Evolutionary conservation across 192 early-diverging fungal genomes (phyloP).

Genomic region (Coemansia sp.): DNA sequence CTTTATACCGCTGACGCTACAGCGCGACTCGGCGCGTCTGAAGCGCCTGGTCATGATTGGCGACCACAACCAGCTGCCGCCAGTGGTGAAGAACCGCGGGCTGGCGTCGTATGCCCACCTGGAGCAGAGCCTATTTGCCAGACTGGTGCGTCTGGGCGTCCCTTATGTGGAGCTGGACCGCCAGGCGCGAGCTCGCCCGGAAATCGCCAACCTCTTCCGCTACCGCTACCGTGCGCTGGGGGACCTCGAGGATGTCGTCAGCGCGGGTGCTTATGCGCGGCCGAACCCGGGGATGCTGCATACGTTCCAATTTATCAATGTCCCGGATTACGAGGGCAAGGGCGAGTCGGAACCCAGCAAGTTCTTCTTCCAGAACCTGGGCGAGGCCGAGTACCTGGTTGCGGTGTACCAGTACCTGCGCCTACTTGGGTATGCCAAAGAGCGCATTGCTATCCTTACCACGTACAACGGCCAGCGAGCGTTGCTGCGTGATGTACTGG

Average conservation of each 20-base stretch:
- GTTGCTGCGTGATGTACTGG: constrained; percentile 84
- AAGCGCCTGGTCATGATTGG: constrained; percentile 93
- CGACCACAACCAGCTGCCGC: constrained; percentile 96
- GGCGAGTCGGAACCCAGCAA: constrained; percentile 86
- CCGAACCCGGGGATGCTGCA: constrained; percentile 83
- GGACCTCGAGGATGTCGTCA: constrained; percentile 54
- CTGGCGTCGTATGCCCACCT: constrained; percentile 84
- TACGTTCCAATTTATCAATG: constrained; percentile 88
- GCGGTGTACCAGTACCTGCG: constrained; percentile 96
- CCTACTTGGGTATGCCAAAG: constrained; percentile 82
- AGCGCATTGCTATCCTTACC: constrained; percentile 88
- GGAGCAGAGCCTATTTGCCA: constrained; percentile 92
- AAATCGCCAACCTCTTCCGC: constrained; percentile 77
- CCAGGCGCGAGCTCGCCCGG: constrained; percentile 74
- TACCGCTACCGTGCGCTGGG: constrained; percentile 74
- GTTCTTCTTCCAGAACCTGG: constrained; percentile 92
- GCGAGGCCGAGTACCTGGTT: constrained; percentile 96
- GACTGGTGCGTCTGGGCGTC: constrained; percentile 91
- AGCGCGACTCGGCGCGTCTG: constrained; percentile 58
- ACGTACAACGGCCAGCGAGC: constrained; percentile 97
- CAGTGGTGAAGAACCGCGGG: constrained; percentile 84
- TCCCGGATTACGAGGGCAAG: constrained; percentile 59
- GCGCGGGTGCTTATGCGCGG: constrained; percentile 50
- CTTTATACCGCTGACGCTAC: constrained; percentile 86
- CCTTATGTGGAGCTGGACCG: constrained; percentile 79